Evolutionary conservation across 23 red algal genomes (phyloP).

Genomic region (Gracilaria caudata): DNA sequence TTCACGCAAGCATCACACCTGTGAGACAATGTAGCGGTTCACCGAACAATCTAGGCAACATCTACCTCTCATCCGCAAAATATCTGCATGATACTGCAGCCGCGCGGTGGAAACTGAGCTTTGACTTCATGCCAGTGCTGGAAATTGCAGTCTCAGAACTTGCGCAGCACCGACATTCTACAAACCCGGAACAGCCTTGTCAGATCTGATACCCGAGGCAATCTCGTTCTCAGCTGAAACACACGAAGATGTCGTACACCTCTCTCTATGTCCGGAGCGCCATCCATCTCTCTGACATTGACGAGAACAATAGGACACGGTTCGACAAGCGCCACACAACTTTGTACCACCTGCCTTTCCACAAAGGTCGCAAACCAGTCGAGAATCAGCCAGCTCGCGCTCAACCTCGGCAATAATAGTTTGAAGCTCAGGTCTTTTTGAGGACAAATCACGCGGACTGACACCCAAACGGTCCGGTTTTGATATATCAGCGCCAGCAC

Average conservation of each 20-base stretch:
- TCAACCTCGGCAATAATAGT: not conserved
- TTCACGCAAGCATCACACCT: not conserved
- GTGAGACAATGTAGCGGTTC: not conserved
- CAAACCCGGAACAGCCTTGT: not conserved
- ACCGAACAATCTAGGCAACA: not conserved
- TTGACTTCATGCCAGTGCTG: no score
- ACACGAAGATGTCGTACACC: not conserved
- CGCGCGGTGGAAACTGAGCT: no score
- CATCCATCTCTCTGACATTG: slow-evolving; percentile 29
- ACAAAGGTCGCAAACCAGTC: slow-evolving; percentile 1
- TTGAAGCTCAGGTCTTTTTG: not conserved
- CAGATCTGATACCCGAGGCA: not conserved
- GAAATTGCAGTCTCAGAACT: no score
- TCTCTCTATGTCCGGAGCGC: slow-evolving; percentile 31
- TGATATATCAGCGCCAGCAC: not conserved
- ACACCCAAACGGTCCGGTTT: not conserved
- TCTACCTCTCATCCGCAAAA: not conserved
- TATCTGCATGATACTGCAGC: not conserved
- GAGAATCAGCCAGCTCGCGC: not conserved
- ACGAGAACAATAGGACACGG: slow-evolving; percentile 30
- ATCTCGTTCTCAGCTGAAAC: not conserved
- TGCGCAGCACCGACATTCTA: not conserved
- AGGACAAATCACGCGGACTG: not conserved
- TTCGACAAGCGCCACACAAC: slow-evolving; percentile 30
- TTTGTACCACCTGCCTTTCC: slow-evolving; percentile 17